phyloP scores from a whole-genome alignment of 208 protist species.

The Acanthamoeba lenticulata region DNA sequence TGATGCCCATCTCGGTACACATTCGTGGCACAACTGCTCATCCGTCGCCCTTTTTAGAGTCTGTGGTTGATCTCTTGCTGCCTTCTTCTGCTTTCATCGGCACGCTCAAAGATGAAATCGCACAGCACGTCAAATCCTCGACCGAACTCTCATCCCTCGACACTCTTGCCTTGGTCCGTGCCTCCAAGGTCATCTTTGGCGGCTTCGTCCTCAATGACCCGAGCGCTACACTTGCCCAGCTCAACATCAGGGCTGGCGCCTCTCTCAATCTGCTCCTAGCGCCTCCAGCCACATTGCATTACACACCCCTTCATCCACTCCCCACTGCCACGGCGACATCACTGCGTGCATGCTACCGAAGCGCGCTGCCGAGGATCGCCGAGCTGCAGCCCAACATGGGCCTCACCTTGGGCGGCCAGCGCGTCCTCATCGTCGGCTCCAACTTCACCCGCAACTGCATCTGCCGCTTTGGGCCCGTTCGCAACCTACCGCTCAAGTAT shows the following conservation, averaged over 20 bases:
- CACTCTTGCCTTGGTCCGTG: neutral
- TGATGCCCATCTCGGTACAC: too few relatives aligned
- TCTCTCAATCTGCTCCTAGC: neutral
- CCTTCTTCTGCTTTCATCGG: too few relatives aligned
- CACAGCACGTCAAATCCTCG: too few relatives aligned
- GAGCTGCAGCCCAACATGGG: conserved; percentile 27
- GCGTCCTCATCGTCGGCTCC: conserved; percentile 1
- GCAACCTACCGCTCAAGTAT: conserved; percentile 1
- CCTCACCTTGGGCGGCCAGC: conserved; percentile 13
- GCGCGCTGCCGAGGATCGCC: neutral
- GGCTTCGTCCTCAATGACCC: neutral
- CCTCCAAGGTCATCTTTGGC: neutral
- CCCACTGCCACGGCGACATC: neutral
- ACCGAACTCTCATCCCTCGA: neutral
- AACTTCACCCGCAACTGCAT: conserved; percentile 29
- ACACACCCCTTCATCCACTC: neutral
- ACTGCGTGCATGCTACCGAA: neutral
- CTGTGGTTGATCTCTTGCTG: too few relatives aligned
- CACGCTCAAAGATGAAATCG: too few relatives aligned
- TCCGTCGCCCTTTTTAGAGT: too few relatives aligned
- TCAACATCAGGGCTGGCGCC: neutral
- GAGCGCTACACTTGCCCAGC: neutral
- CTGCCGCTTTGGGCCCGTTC: conserved; percentile 27
- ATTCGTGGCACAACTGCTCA: too few relatives aligned
- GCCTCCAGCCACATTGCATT: neutral